Percentiles rank a stretch among this genome's conserved stretches.
phyloP scores from a whole-genome alignment of 176 grass and related monocot genomes.

The Carex parvula region DNA sequence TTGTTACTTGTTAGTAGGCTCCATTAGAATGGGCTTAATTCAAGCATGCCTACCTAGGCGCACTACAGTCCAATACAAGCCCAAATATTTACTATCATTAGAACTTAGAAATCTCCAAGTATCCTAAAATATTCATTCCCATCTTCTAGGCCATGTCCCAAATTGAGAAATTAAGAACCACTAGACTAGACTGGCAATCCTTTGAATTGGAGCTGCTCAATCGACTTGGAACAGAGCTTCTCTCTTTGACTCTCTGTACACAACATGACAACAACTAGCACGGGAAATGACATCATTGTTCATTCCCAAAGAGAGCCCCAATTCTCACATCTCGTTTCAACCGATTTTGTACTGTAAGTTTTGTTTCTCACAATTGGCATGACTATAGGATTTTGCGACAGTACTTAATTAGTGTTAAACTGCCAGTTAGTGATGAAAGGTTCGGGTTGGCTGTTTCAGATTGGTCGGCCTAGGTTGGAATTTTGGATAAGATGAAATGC shows the following conservation, averaged over 20 bases:
- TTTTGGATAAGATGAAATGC: neutral
- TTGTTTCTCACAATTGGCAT: neutral
- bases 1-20: neutral
- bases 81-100: neutral
- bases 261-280: neutral
- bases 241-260: neutral
- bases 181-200: neutral
- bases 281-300: neutral
- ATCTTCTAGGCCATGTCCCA: too few relatives aligned
- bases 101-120: neutral
- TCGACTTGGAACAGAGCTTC: neutral
- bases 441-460: neutral
- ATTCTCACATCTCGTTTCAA: neutral
- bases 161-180: neutral
- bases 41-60: neutral
- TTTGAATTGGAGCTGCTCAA: neutral
- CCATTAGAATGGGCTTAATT: neutral
- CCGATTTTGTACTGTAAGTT: neutral
- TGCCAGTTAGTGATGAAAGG: neutral
- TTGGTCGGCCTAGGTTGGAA: neutral
- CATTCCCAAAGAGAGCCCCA: neutral
- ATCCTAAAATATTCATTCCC: too few relatives aligned
- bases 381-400: neutral
- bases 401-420: neutral
- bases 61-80: neutral